Base-by-base conservation (phyloP, 805 yeast genomes). In the Starmerella gropengiesseri region DNA sequence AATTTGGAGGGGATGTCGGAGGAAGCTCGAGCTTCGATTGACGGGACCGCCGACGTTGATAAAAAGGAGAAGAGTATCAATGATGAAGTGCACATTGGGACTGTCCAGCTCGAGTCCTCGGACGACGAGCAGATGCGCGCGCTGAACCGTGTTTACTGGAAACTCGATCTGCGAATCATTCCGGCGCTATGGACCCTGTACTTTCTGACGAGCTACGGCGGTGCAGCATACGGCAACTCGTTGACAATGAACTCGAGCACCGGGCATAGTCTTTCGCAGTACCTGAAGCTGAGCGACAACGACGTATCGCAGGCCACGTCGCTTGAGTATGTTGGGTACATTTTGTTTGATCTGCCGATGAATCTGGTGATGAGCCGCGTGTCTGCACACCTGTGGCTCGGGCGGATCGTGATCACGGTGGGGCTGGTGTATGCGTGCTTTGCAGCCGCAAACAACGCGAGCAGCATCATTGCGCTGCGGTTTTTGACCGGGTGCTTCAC, bases 331-430 rank as follows among this genome's bases (percentile, higher is more conserved):
- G 94, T 84, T 16, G 94, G 87, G 5, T 82, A 74, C 59, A 82
- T 84, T 51, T 64, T 84, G 31, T 84, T 84, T 56, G 94, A 84
- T 60, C 77, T 84, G 28, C 95, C 95, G 25, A 82, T 82, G 87
- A 84, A 84, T 60, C 68, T 84, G 51, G 63, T 75, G 39, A 82
- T 84, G 91, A 83, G 93, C n/a, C 67, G 69, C 43, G 70, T 83
- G 9, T 77, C 86, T 18, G 93, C 95, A 2, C 91, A 84, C 54
- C 71, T 80, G 1, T 84, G 95, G 95, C 64, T 84, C 48, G 67
- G 83, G 6, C 73, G 94, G 60, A 83, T 81, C 51, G 79, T 81
- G 26, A 65, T 81, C 30, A 68, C 82, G 21, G 83, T 84, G 33
- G 94, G 94, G 8, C 53, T 82, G 32, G 85, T 81, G 1, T 82